A percentile compares a stretch with the other conserved stretches of the same genome.
These are phyloP conservation scores for Cinnamomum chago DNA, from an alignment of 164 flowering plant species.

Conservation along the genomic window DNA sequence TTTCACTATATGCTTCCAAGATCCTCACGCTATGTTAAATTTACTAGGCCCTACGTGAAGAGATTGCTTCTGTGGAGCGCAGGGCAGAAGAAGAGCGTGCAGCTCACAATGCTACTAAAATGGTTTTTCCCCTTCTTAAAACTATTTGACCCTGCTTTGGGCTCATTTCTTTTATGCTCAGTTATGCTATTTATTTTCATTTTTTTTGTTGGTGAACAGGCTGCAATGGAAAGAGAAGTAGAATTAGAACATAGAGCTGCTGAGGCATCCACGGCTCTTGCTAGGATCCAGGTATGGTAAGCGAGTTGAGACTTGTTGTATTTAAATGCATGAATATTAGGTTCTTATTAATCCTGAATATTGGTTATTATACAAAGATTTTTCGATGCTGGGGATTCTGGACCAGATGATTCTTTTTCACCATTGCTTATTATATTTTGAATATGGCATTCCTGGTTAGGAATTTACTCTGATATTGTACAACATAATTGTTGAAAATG, in stretches of 20 bases:
- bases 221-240: conserved; percentile 95
- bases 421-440: not conserved
- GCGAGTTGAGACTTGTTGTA: not conserved
- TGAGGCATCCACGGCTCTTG: conserved; percentile 87
- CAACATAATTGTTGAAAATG: not conserved
- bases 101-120: conserved; percentile 90
- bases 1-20: not conserved
- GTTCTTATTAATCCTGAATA: too few relatives aligned
- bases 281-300: conserved; percentile 73
- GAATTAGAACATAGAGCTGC: conserved; percentile 88
- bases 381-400: not conserved
- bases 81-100: conserved; percentile 93
- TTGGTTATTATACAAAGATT: not conserved
- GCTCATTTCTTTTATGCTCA: not conserved
- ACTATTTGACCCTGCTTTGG: not conserved
- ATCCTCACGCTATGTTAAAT: not conserved
- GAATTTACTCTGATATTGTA: not conserved
- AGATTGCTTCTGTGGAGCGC: conserved; percentile 80
- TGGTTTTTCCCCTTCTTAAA: conserved; percentile 39
- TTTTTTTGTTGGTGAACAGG: conserved; percentile 39
- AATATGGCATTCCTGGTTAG: not conserved
- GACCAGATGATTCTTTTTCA: not conserved
- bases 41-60: conserved; percentile 86
- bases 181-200: conserved; percentile 3
- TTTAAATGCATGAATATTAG: not conserved